A percentile compares a stretch with the other conserved stretches of the same genome.
phyloP scores from a whole-genome alignment of 2,329 filamentous ascomycete genomes.

The Scopulariopsis brevicaulis region DNA sequence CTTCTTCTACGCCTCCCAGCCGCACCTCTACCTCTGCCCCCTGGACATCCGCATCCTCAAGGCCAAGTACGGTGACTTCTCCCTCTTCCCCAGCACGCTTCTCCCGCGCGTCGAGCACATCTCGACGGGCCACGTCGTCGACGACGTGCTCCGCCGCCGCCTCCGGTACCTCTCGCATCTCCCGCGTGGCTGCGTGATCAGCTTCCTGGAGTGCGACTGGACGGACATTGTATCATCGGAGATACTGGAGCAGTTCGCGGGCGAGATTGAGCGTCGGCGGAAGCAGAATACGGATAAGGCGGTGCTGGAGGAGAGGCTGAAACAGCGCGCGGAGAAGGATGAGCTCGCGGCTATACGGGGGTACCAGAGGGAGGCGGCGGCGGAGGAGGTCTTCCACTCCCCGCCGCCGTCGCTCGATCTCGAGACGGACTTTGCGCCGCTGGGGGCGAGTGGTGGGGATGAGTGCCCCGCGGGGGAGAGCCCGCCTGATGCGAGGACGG shows the following conservation, averaged over 20 bases:
- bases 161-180: constrained; percentile 82
- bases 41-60: constrained; percentile 89
- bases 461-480: constrained; percentile 23
- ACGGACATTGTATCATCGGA: constrained; percentile 73
- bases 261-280: constrained; percentile 64
- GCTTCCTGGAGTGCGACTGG: constrained; percentile 90
- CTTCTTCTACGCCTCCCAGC: constrained; percentile 79
- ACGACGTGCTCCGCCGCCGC: constrained; percentile 72
- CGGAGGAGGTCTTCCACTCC: constrained; percentile 26
- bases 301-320: constrained; percentile 74
- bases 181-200: constrained; percentile 82
- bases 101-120: constrained; percentile 82
- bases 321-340: constrained; percentile 68
- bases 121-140: constrained; percentile 76
- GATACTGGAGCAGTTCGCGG: constrained; percentile 62
- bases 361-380: constrained; percentile 26
- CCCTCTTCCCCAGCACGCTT: constrained; percentile 72
- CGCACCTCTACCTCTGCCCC: constrained; percentile 82
- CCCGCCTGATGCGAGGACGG: constrained; percentile 44
- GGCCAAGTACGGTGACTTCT: constrained; percentile 75
- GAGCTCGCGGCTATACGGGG: constrained; percentile 55
- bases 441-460: not conserved
- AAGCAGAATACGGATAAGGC: constrained; percentile 76
- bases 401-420: constrained; percentile 8
- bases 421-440: constrained; percentile 7